Evolutionary conservation across 2,329 filamentous ascomycete species (phyloP).

Genomic region (Harringtonia aguacate): DNA sequence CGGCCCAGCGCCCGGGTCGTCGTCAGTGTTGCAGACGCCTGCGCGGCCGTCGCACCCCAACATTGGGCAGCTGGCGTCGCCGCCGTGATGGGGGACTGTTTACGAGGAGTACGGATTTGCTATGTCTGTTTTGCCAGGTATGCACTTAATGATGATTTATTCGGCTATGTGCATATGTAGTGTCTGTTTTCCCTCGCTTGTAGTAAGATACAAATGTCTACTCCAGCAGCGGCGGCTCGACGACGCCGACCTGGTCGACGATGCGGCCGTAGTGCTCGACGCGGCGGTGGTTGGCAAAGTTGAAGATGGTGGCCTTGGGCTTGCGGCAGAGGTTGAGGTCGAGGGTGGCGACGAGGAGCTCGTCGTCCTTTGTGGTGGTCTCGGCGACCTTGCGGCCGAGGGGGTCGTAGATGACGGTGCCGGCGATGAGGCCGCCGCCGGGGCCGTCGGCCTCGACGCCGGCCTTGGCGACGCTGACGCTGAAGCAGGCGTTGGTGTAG

Average conservation of each 20-base stretch:
- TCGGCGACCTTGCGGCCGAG: slow-evolving; percentile 39
- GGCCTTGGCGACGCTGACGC: slow-evolving; percentile 33
- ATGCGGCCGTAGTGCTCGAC: slow-evolving; percentile 31
- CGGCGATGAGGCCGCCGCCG: slow-evolving; percentile 35
- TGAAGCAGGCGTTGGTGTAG: slow-evolving; percentile 41
- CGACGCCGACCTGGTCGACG: slow-evolving; percentile 26
- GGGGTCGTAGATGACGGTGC: slow-evolving; percentile 34
- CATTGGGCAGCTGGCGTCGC: slow-evolving; percentile 8
- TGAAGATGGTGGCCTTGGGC: slow-evolving; percentile 36
- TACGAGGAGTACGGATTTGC: no score
- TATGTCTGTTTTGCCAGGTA: no score
- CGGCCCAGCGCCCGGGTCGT: neutral
- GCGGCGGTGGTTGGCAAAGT: slow-evolving; percentile 31
- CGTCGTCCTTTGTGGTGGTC: slow-evolving; percentile 34
- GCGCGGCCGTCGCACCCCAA: slow-evolving; percentile 5
- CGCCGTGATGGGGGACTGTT: slow-evolving; percentile 6
- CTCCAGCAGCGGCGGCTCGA: slow-evolving; percentile 15
- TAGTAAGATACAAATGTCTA: no score
- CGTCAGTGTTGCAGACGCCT: slow-evolving; percentile 2
- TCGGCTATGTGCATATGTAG: neutral
- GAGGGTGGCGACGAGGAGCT: slow-evolving; percentile 38
- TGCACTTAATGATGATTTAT: neutral
- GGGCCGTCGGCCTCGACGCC: slow-evolving; percentile 30
- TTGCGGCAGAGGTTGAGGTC: slow-evolving; percentile 34
- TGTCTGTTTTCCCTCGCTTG: no score